These are phyloP conservation scores for Neurospora sp. DNA, from an alignment of 2,329 filamentous ascomycete genomes.

Conservation along the genomic window DNA sequence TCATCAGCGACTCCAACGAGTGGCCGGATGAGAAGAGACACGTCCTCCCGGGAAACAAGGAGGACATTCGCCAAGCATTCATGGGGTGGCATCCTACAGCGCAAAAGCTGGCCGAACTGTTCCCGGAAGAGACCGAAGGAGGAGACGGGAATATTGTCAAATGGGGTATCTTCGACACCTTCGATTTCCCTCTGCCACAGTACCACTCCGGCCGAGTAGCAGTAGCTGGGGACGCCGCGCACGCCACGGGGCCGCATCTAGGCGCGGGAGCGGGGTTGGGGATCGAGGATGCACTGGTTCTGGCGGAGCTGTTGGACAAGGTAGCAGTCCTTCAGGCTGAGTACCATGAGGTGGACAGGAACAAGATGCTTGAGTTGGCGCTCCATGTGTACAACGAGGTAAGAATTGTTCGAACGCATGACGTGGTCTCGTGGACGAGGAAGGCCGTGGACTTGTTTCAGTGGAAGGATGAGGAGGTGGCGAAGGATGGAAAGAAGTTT, in stretches of 20 bases:
- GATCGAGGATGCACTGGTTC: conserved; percentile 42
- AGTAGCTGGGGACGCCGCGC: conserved; percentile 47
- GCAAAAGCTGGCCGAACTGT: conserved; percentile 27
- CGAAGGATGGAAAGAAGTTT: conserved; percentile 27
- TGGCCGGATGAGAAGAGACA: conserved; percentile 18
- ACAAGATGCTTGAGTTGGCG: conserved; percentile 17
- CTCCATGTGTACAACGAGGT: conserved; percentile 30
- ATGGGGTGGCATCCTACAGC: conserved; percentile 30
- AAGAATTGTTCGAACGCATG: conserved; percentile 29
- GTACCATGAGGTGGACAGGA: no score
- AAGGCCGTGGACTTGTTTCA: conserved; percentile 30
- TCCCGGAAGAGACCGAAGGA: conserved; percentile 33
- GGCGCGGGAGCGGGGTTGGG: conserved; percentile 47
- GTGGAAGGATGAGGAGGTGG: conserved; percentile 22
- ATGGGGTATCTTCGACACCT: conserved; percentile 46
- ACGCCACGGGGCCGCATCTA: conserved; percentile 45
- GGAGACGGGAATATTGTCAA: conserved; percentile 32
- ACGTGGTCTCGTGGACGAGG: conserved; percentile 29
- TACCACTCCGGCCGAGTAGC: conserved; percentile 35
- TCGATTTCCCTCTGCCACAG: conserved; percentile 31
- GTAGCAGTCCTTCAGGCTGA: no score
- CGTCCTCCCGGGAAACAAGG: conserved; percentile 26
- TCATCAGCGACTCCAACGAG: conserved; percentile 26
- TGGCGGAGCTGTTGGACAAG: conserved; percentile 27
- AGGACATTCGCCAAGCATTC: conserved; percentile 32